Evolutionary conservation across 2,329 filamentous ascomycete species (phyloP), one percentile per base, ranked within the genome.

Genomic region (Talaromyces sp.): DNA sequence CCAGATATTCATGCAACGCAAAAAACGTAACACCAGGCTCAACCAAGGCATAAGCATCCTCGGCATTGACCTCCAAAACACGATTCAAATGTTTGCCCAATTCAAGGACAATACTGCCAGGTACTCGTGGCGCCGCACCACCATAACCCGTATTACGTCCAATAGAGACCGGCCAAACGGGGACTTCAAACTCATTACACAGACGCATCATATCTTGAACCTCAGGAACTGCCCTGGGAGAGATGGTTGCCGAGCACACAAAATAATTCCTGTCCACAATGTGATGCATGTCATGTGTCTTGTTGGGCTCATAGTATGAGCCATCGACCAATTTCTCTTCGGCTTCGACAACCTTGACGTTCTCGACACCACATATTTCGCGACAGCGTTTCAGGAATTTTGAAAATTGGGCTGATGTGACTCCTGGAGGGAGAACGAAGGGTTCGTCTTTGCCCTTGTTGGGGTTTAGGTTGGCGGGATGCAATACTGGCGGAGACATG

Each of bases 71-170:
- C 5, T 70, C 67, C 6, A 81, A 67, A 63, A 81, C 77, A 61
- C 69, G 67, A 64, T 78, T 78, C 80, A 81, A 81, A 43, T 78
- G 71, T 22, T 47, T 47, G 2, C 43, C 43, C 43, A 47, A 5
- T 19, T 83, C 80, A 19, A 85, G 68, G 0, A 80, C 80, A 5
- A 84, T 74, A 27, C 76, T 80, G 0, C 82, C 82, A 1, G 70
- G 69, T 1, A 83, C 75, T 6, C 80, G 72, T 0, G 82, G 82
- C 0, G 81, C 81, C 1, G 83, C 79, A 3, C 83, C 82, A 13
- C 83, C 83, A 64, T 84, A 84, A 11, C 82, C 85, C 3, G 82
- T 69, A 67, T 85, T 85, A 22, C 81, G 75, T 6, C 80, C 81
- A 67, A 72, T 74, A 54, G 73, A 75, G 17, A 76, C 73, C 0